Percentiles rank a stretch among this genome's conserved stretches.
Evolutionary conservation across 1,139 yeast species (phyloP).

Genomic region (Hemisphaericaspora xylofermentans): DNA sequence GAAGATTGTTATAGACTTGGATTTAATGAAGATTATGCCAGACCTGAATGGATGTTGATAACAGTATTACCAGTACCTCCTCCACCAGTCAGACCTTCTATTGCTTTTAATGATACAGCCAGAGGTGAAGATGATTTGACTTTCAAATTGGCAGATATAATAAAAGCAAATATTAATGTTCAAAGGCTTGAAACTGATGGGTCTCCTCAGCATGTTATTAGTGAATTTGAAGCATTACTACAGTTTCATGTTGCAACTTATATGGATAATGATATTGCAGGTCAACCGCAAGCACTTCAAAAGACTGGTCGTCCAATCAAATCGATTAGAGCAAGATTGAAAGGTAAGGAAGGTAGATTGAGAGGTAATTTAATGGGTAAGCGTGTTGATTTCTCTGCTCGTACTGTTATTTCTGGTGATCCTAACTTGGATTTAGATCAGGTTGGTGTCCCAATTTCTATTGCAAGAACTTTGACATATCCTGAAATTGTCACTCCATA

Average conservation of each 20-base stretch:
- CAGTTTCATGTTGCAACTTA: conserved; percentile 99
- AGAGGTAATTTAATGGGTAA: conserved; percentile 99
- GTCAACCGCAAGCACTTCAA: conserved; percentile 98
- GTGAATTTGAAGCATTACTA: conserved; percentile 91
- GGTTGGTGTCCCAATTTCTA: conserved; percentile 97
- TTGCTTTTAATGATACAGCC: conserved; percentile 97
- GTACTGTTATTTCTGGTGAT: conserved; percentile 99
- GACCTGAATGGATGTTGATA: conserved; percentile 98
- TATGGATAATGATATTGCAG: conserved; percentile 99
- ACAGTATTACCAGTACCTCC: conserved; percentile 99
- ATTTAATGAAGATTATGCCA: conserved; percentile 90
- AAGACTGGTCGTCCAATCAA: conserved; percentile 98
- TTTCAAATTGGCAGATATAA: conserved; percentile 92
- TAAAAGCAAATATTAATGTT: conserved; percentile 94
- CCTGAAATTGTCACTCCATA: conserved; percentile 98
- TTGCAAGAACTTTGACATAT: conserved; percentile 91
- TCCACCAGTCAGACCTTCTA: conserved; percentile 98
- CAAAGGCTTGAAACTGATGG: conserved; percentile 97
- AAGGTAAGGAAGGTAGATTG: conserved; percentile 98
- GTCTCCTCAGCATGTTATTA: conserved; percentile 96
- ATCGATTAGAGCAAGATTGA: conserved; percentile 95
- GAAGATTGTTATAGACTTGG: conserved; percentile 85
- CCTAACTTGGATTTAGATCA: conserved; percentile 97
- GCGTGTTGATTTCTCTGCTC: conserved; percentile 98
- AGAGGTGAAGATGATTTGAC: conserved; percentile 99